Base-by-base conservation (phyloP, 306 rosid genomes). In the Pueraria montana region DNA sequence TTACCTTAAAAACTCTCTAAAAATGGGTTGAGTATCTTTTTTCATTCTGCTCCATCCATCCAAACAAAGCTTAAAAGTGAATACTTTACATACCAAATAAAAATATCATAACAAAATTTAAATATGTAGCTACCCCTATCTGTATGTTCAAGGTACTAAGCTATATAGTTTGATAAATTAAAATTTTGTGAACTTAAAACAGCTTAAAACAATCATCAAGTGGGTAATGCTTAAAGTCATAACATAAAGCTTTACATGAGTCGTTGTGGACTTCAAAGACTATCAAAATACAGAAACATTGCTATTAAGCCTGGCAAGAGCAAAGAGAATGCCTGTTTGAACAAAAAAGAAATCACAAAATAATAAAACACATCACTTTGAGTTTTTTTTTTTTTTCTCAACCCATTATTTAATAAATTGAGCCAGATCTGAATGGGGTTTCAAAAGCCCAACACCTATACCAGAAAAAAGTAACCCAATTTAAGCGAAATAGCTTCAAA, bases 1-100 rank as follows among this genome's bases (percentile, higher is more conserved):
- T 53, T 50, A 26, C 58, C 59, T 53, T 55, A 17, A 38, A 68
- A 55, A 13, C 6, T 36, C 55, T 55, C 21, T 36, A 68, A 80
- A 40, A 67, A 40, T 55, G 23, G 58, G 83, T 42, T 42, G 32
- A 53, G 16, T 79, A 55, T 21, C 69, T 42, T 79, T 24, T 17
- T 4, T 20, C 76, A 52, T 67, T 49, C n/a, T 27, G 11, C 64
- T 65, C 30, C 64, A 52, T 53, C 30, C 26, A 50, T 73, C 48
- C 65, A 69, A 78, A 45, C 73, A 62, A 52, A 27, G 48, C 62
- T 62, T 55, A 56, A 23, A 74, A 53, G 61, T n/a, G 49, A 65
- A 55, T 42, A 55, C 18, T 21, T 24, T 76, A 14, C 42, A 76
- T 59, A 26, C 14, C 24, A 42, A 23, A 40, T 40, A 24, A 42